A percentile compares a stretch with the other conserved stretches of the same genome.
Evolutionary conservation across 208 protist species (phyloP).

Genomic region (Histomonas meleagridis): DNA sequence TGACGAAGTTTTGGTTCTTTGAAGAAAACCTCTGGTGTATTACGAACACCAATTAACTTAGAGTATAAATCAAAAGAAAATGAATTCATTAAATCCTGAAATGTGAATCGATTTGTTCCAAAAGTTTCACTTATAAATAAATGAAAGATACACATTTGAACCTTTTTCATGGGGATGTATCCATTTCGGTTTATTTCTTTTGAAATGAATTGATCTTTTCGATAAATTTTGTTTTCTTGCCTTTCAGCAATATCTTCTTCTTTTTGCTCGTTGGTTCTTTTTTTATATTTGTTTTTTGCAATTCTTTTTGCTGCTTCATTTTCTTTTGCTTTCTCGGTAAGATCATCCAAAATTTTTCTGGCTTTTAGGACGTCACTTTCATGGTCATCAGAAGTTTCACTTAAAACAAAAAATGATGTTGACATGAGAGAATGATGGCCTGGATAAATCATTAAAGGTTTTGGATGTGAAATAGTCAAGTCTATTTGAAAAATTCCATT

Average conservation of each 20-base stretch:
- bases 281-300: neutral
- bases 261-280: neutral
- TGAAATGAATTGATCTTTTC: neutral
- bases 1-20: neutral
- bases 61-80: neutral
- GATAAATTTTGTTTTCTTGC: too few relatives aligned
- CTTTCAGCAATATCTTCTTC: too few relatives aligned
- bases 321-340: neutral
- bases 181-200: neutral
- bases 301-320: too few relatives aligned
- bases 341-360: neutral
- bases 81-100: neutral
- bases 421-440: neutral
- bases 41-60: neutral
- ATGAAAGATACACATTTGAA: neutral
- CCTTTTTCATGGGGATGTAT: neutral
- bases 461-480: neutral
- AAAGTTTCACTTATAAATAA: neutral
- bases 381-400: neutral
- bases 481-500: neutral
- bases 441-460: neutral
- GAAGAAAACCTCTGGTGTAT: neutral
- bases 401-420: conserved; percentile 14
- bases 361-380: neutral
- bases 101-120: neutral